Base-by-base conservation (phyloP, 352 stramenopile species). In the Phytophthora lateralis region DNA sequence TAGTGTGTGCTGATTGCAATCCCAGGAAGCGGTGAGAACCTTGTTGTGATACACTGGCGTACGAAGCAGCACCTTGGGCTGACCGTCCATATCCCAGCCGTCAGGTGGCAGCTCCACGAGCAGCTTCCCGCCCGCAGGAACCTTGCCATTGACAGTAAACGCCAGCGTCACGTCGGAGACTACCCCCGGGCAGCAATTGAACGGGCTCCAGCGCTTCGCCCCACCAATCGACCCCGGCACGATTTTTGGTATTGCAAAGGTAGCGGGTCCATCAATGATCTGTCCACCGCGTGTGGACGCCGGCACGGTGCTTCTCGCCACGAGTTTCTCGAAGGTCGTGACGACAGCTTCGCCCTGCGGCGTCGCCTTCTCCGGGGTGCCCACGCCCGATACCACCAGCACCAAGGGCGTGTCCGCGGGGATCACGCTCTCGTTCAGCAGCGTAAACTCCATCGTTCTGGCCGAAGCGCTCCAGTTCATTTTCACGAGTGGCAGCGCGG, bases 251-350 rank as follows among this genome's bases (percentile, higher is more conserved):
- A 90, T 74, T 6, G 61, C 60, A 42, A 91, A 83, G 1, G 43
- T 43, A 4, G 62, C 66, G 0, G 80, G 81, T 0, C 84, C 81
- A 26, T 91, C 80, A 42, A 93, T 68, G 29, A 89, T 71, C 50
- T 93, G 80, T 5, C 84, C 80, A 32, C 84, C 78, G 7, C 81
- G 78, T 3, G 67, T 88, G 18, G 81, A 90, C 4, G 61, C 32
- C 2, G 80, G 81, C 4, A 85, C 69, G 0, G 80, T 91, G 11
- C 57, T 69, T 18, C 84, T 77, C 20, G 75, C 39, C 6, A 86
- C 62, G 17, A 88, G 58, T 51, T 89, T 91, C 58, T 91, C 80
- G 29, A 78, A 91, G 38, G 69, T 76, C 2, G 80, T 91, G 37
- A 89, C 73, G 9, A 76, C 71, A 1, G 65, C 65, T 41, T 90